Evolutionary conservation across 495 filamentous ascomycete genomes (phyloP), one percentile per base, ranked within the genome.

Genomic region (Xylaria bambusicola): DNA sequence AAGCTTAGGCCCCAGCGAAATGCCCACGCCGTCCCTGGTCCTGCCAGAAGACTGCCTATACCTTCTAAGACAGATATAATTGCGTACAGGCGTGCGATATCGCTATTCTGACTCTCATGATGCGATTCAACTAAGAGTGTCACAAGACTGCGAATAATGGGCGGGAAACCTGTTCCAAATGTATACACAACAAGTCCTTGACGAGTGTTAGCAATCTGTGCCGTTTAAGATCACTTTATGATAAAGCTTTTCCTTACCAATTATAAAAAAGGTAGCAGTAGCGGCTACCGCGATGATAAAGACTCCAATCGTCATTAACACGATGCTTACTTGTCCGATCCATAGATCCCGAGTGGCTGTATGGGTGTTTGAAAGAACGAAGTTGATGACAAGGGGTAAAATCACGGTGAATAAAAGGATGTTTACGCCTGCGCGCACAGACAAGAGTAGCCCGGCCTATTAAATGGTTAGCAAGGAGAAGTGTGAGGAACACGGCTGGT

Each of bases 301-400:
- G n/a, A 44, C 40, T 20, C 40, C 40, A 15, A 44, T 20, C n/a
- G 40, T 44, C 40, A 44, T 44, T 5, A 44, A 15, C 40, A 44
- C 40, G 13, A 44, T 44, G 40, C 40, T 44, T 44, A 15, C 40
- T 20, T 44, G 13, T n/a, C 40, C 40, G 40, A 44, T 44, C 40
- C 40, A 44, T 20, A 44, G 40, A 44, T 44, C 40, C n/a, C 40
- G 40, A 44, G 18, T 44, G 18, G 40, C 40, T 44, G 4, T 15
- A 20, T 5, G 40, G 6, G 40, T 44, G 6, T 44, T 44, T 15
- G 40, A 5, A 15, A 44, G 40, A 15, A 20, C 5, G 13, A n/a
- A 44, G 18, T 44, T 44, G 13, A 44, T 44, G n/a, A 44, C n/a
- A 44, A 44, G 40, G 40, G 40, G 40, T 20, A 44, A 15, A 44